These are phyloP conservation scores for Thalassiosira profunda DNA, from an alignment of 108 stramenopile species.

Conservation along the genomic window DNA sequence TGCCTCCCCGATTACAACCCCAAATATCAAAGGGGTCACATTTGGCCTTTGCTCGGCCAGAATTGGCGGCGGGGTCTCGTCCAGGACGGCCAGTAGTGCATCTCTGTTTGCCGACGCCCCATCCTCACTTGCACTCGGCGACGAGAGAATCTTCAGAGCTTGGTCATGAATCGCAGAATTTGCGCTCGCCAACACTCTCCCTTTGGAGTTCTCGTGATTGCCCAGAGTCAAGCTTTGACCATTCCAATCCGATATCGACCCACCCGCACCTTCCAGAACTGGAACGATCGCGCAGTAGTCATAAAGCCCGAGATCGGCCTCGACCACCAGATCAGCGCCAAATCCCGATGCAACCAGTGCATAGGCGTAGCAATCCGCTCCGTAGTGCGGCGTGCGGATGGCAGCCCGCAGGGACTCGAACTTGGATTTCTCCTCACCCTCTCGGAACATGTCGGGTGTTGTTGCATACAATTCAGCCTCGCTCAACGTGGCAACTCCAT, in stretches of 20 bases:
- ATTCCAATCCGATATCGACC: conserved; percentile 59
- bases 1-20: conserved; percentile 16
- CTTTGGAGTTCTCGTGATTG: conserved; percentile 46
- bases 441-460: conserved; percentile 63
- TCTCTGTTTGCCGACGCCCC: neutral
- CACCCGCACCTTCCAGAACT: conserved; percentile 59
- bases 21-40: conserved; percentile 14
- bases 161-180: conserved; percentile 44
- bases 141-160: conserved; percentile 33
- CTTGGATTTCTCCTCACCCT: conserved; percentile 43
- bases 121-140: neutral
- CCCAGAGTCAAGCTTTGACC: conserved; percentile 43
- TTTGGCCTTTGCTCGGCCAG: neutral
- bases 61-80: neutral
- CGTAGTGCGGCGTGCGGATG: conserved; percentile 43
- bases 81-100: neutral
- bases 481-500: conserved; percentile 18
- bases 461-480: conserved; percentile 54
- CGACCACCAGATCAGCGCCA: conserved; percentile 56
- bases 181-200: conserved; percentile 56
- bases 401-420: conserved; percentile 34
- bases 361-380: conserved; percentile 67
- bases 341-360: conserved; percentile 60
- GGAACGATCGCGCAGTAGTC: conserved; percentile 64
- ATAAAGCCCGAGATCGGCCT: conserved; percentile 63